Conservation (phyloP, 768 basidiomycete species). For the Mycena filopes region DNA sequence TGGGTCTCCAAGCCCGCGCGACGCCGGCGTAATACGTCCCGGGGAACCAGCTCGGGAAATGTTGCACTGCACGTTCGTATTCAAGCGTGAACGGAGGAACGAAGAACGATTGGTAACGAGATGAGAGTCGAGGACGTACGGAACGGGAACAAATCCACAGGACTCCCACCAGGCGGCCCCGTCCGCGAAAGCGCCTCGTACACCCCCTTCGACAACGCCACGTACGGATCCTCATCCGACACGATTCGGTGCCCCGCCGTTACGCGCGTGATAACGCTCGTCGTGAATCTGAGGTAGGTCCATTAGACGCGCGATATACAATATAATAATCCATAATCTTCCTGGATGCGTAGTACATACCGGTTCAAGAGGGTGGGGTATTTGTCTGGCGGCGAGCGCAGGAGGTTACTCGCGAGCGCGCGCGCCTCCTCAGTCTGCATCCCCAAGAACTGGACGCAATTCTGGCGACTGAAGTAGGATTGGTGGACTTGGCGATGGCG, state of each 20-base stretch:
- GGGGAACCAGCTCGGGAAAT: conserved; percentile 34
- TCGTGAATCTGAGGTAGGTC: conserved; percentile 29
- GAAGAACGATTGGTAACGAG: too few relatives aligned
- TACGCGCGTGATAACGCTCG: conserved; percentile 6
- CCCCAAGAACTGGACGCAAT: background rate
- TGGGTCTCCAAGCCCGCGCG: conserved; percentile 5
- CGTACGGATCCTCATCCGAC: background rate
- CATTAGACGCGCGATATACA: too few relatives aligned
- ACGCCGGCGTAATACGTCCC: conserved; percentile 38
- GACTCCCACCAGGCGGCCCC: background rate
- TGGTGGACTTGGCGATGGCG: conserved; percentile 33
- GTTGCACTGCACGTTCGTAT: too few relatives aligned
- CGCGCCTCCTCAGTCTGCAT: conserved; percentile 23
- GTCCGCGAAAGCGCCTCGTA: background rate
- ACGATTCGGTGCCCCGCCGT: background rate
- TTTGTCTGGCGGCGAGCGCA: background rate
- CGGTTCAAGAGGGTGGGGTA: background rate
- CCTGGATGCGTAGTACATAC: background rate
- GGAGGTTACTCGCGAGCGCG: conserved; percentile 1
- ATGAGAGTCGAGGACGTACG: too few relatives aligned
- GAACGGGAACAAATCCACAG: too few relatives aligned
- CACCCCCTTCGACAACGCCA: background rate
- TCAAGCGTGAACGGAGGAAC: too few relatives aligned
- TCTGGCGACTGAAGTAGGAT: conserved; percentile 12
- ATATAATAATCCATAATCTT: background rate